These are phyloP conservation scores for Fusarium sambucinum DNA, from an alignment of 2,329 filamentous ascomycete species.

Conservation along the genomic window DNA sequence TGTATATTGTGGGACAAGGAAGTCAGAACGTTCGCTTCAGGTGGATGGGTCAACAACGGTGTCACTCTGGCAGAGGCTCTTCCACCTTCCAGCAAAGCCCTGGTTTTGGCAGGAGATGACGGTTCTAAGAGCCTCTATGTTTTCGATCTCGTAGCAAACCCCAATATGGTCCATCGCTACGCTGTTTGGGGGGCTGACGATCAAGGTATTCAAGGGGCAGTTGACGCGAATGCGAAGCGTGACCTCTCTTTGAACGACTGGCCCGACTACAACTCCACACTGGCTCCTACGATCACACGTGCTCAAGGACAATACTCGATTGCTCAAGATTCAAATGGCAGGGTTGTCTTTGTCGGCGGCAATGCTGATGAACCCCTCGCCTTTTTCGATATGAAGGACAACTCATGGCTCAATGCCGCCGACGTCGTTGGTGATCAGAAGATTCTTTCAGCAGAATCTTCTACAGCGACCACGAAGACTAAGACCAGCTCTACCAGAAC, in stretches of 20 bases:
- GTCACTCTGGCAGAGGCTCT: conserved; percentile 70
- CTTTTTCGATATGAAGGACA: conserved; percentile 81
- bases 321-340: conserved; percentile 73
- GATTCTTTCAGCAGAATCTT: conserved; percentile 48
- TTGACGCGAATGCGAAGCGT: conserved; percentile 53
- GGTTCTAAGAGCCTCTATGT: conserved; percentile 82
- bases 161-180: conserved; percentile 79
- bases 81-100: conserved; percentile 68
- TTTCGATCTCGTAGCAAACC: conserved; percentile 79
- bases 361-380: conserved; percentile 73
- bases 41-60: conserved; percentile 73
- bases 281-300: conserved; percentile 73
- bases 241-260: conserved; percentile 72
- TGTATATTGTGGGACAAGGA: conserved; percentile 76
- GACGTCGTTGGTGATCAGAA: conserved; percentile 68
- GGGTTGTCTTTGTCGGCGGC: conserved; percentile 84
- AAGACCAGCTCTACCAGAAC: conserved; percentile 37
- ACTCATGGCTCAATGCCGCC: conserved; percentile 82
- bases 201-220: conserved; percentile 61
- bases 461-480: conserved; percentile 22
- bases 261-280: conserved; percentile 81
- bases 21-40: conserved; percentile 76
- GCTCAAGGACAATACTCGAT: conserved; percentile 72
- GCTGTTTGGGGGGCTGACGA: conserved; percentile 74
- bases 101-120: conserved; percentile 78